A percentile compares a stretch with the other conserved stretches of the same genome.
These are phyloP conservation scores for Ceratopteris richardii DNA, from an alignment of 75 land plant species.

Conservation along the genomic window DNA sequence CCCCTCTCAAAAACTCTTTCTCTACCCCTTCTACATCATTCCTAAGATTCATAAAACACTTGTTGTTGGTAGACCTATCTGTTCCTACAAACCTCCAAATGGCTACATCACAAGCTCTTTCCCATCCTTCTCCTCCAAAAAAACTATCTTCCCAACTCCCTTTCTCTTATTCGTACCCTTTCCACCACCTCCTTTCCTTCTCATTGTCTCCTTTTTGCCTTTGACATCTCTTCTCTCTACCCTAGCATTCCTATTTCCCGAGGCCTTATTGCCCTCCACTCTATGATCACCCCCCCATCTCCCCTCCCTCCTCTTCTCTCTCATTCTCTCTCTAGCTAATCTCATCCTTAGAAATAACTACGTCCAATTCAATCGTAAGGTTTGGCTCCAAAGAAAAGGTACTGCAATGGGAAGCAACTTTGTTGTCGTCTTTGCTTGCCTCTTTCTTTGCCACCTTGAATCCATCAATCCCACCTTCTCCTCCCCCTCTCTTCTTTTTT, in stretches of 20 bases:
- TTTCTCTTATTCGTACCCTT: background rate
- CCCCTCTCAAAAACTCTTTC: background rate
- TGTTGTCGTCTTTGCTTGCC: slow-evolving; percentile 9
- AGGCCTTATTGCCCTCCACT: background rate
- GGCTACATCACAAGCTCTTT: too few relatives aligned
- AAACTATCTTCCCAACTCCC: slow-evolving; percentile 3
- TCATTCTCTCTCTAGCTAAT: background rate
- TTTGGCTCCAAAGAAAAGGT: slow-evolving; percentile 5
- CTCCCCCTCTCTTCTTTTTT: background rate
- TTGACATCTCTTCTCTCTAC: slow-evolving; percentile 10
- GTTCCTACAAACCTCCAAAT: slow-evolving; percentile 3
- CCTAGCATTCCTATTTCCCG: slow-evolving; percentile 2
- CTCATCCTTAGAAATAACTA: slow-evolving; percentile 3
- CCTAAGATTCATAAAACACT: background rate
- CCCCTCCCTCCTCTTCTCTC: background rate
- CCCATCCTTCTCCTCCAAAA: background rate
- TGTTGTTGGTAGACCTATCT: slow-evolving; percentile 7
- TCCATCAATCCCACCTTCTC: background rate
- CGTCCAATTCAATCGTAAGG: background rate
- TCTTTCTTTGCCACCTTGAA: slow-evolving; percentile 10
- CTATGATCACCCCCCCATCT: background rate
- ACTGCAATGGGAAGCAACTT: slow-evolving; percentile 15
- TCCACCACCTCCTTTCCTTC: background rate
- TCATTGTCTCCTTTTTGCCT: background rate
- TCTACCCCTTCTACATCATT: background rate